Base-by-base conservation (phyloP, 2,329 filamentous ascomycete species). In the Drechslerella coelobrocha region DNA sequence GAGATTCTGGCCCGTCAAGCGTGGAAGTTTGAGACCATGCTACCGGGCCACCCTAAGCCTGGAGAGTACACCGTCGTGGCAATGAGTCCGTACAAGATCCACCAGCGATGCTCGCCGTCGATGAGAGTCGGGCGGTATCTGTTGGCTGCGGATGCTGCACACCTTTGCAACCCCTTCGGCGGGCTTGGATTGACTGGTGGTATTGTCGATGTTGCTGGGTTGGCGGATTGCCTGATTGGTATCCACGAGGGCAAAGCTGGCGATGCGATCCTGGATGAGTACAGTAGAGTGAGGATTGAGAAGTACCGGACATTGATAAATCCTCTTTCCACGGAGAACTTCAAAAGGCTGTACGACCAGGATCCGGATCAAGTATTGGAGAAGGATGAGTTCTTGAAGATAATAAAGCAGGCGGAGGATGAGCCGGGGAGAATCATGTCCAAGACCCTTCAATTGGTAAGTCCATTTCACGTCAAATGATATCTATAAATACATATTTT, bases 151-250 rank as follows among this genome's bases (percentile, higher is more conserved):
- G 86, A 88, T 77, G 85, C 86, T 1, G 86, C 85, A 1, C 86
- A 88, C 76, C 69, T 72, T 14, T 83, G 82, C 75, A 84, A 83
- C 75, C 81, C 81, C 0, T 82, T 83, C 77, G 86, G 86, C 48
- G 86, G 86, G 0, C 79, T 88, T 14, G 86, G 86, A 0, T 82
- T 88, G 53, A 88, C 85, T 0, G 85, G 85, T 4, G 86, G 86
- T 0, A 84, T 88, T 60, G 84, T 85, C n/a, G 86, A 88, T 73
- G 81, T 86, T 1, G 85, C 84, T 9, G 84, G 84, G 0, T 80
- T 88, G 4, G 85, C 82, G 65, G 85, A 88, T 73, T 86, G 85
- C 74, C 77, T 85, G 0, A 52, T 77, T 7, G 81, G 80, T 0
- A 80, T 81, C 17, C 76, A 81, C 62, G 76, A 78, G 3, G 79